Evolutionary conservation across 2,329 filamentous ascomycete genomes (phyloP), one percentile per base, ranked within the genome.

Genomic region (Blastomyces gilchristii): DNA sequence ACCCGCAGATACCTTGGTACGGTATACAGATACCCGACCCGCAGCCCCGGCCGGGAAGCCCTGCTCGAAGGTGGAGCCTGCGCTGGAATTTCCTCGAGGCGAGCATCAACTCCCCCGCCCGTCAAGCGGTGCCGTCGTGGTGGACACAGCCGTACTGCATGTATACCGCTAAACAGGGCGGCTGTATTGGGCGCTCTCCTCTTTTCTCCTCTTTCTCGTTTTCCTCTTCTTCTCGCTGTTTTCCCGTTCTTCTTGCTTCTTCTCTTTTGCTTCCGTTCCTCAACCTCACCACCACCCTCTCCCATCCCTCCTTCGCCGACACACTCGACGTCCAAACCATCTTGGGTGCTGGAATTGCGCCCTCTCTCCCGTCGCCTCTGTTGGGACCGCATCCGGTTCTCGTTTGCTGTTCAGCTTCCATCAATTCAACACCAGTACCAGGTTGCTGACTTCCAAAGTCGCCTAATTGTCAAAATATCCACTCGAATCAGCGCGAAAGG

Each of bases 171-270:
- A 53, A 53, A 37, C 54, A 5, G 34, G 22, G 54, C 16, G 18
- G 39, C n/a, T 41, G 56, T 58, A 58, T 57, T 41, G 18, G 57
- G 37, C 41, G 14, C 37, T 58, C 31, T 58, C 53, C 61, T 58
- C 61, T 39, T 59, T 22, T 45, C 49, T 54, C 58, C 61, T 64
- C 63, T 59, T 45, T 47, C 56, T 47, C 25, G 18, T 41, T 53
- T 43, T 47, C 28, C 28, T 54, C 52, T 34, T 54, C 52, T 34
- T 37, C 52, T 52, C 25, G 9, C 50, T 16, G 14, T 7, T 16
- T 25, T 57, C 54, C 58, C 9, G 50, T 6, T 41, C 12, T n/a
- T 45, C 54, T 56, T 34, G 12, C 52, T 34, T 54, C 52, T 34
- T 37, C 52, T 52, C 25, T 7, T 16, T 25, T 57, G 18, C 14